Base-by-base conservation (phyloP, 129 eudicot genomes). In the Gnaphalium uliginosum region DNA sequence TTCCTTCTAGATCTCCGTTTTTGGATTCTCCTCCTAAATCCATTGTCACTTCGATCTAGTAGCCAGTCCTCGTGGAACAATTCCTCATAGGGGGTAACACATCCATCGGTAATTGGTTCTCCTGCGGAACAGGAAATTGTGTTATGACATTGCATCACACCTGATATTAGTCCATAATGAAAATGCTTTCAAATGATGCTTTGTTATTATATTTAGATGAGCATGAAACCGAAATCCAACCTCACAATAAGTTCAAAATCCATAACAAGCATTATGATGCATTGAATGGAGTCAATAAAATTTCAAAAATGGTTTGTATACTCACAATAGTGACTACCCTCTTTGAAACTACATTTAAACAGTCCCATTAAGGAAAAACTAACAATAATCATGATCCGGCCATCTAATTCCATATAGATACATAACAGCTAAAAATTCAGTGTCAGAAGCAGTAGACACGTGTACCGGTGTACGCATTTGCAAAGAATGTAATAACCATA, bases 101-200 rank as follows among this genome's bases (percentile, higher is more conserved):
- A 68, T 32, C 92, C 92, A 59, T 83, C 73, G 32, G 66, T 58
- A 77, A 72, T 77, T 50, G 92, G 89, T 75, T 86, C 87, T 30
- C 90, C 86, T 86, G 73, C 21, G 11, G 15, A 50, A 67, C 63
- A 78, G 21, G 56, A 48, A 24, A 33, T 50, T 73, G 24, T 61
- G 6, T 29, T 50, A 29, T 35, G 51, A 74, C 39, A 50, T 51
- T 43, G 67, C 66, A 39, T 64, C 41, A 48, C 18, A 54, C 26
- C 69, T 59, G 35, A 41, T 41, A 62, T 41, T 64, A 50, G 61
- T 63, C 21, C 9, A 29, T 67, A 76, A n/a, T 56, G 27, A 22
- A 46, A 59, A n/a, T 69, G 68, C 50, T 30, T 62, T 56, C 35
- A 22, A 54, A 13, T 11, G 54, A 46, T 63, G 53, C 71, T 69